A percentile compares a stretch with the other conserved stretches of the same genome.
Conservation (phyloP, 129 eudicot species). For the Oenanthe sinensis region DNA sequence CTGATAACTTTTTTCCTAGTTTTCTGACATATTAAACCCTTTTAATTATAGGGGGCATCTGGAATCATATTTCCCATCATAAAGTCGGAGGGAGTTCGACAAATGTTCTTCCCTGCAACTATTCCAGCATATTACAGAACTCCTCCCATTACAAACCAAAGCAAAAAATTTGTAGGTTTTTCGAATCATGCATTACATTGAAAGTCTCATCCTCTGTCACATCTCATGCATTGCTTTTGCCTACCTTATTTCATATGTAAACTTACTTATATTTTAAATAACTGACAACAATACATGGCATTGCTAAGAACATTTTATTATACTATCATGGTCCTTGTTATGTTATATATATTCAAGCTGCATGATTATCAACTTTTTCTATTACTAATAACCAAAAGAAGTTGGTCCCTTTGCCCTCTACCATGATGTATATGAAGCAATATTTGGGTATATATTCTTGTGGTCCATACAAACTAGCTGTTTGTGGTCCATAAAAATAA, state of each 20-base stretch:
- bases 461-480: constrained; percentile 4
- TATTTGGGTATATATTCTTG: not conserved
- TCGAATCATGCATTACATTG: not conserved
- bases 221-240: not conserved
- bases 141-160: constrained; percentile 21
- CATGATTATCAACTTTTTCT: not conserved
- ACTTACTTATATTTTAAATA: not conserved
- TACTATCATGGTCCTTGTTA: not conserved
- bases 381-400: not conserved
- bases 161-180: not conserved
- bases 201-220: not conserved
- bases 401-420: not conserved
- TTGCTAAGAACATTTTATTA: not conserved
- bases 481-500: not conserved
- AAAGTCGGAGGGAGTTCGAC: constrained; percentile 56
- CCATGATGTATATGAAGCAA: not conserved
- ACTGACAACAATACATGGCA: not conserved
- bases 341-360: not conserved
- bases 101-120: constrained; percentile 64
- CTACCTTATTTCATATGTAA: not conserved
- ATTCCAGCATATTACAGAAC: constrained; percentile 66
- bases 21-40: not conserved
- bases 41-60: constrained; percentile 49
- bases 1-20: not conserved
- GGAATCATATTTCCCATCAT: constrained; percentile 29